Base-by-base conservation (phyloP, 108 stramenopile genomes). In the Ochromonas danica region DNA sequence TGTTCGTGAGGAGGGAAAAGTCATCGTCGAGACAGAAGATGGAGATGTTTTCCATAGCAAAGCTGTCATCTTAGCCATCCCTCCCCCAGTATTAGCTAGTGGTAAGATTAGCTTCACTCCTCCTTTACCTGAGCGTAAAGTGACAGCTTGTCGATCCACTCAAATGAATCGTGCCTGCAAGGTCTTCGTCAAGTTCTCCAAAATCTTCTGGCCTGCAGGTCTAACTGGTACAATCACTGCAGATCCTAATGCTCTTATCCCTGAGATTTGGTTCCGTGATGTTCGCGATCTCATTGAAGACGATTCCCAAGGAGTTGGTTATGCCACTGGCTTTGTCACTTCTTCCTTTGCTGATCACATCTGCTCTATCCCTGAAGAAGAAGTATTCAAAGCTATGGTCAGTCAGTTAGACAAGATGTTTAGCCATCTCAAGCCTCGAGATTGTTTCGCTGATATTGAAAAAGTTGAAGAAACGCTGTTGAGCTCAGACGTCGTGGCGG, bases 191-290 rank as follows among this genome's bases (percentile, higher is more conserved):
- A 10, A 22, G 14, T 70, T 70, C 40, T 70, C 67, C 14, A 17
- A 14, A 31, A 14, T 31, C 17, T 38, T 70, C 39, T 70, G 67
- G 67, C 67, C 67, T 22, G 40, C 22, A 22, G 40, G 40, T 10
- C 67, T 70, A 17, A 14, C 14, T 10, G 67, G 67, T 22, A 70
- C 33, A 31, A 40, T 70, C 39, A 70, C 33, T 14, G 67, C 67
- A 31, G 14, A 10, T 10, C 40, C 67, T 17, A 40, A 22, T 22
- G 14, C 22, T 22, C 22, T 70, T 22, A 17, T 70, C 22, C 67
- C 67, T 31, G 67, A 70, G 67, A 31, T 70, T 22, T 70, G 67
- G 67, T 70, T 70, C 67, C n/a, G n/a, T n/a, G n/a, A n/a, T n/a
- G n/a, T n/a, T n/a, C n/a, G n/a, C n/a, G 33, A 40, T 22, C 22